Base-by-base conservation (phyloP, 768 basidiomycete species). In the Polyporus arcularius region DNA sequence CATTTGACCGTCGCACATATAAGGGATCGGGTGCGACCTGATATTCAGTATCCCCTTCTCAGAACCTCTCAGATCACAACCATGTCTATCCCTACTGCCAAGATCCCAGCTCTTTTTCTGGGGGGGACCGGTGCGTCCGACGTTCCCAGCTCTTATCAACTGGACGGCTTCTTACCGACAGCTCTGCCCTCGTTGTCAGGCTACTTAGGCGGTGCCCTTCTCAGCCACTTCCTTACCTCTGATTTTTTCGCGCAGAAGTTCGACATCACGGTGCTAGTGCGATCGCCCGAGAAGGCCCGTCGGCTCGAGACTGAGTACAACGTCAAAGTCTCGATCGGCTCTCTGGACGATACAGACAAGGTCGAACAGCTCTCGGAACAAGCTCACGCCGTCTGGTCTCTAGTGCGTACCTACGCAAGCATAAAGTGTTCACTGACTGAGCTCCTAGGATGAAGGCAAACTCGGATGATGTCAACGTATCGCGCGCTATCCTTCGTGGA, bases 401-500 rank as follows among this genome's bases (percentile, higher is more conserved):
- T 86, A 0, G 88, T 86, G 66, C 70, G 21, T 11, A 7, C 9
- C 5, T 10, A 2, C 28, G 18, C 16, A 15, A n/a, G 16, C 42
- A 32, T 5, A 16, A 18, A 8, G 14, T 16, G 6, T 43, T 7
- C 4, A n/a, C 26, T n/a, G 26, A 6, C 40, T 26, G 1, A 16
- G 18, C 26, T 30, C 48, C 42, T 26, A 2, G 21, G 21, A n/a
- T 21, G 9, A 16, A 80, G 82, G 78, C 79, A 1, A 74, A 81
- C 64, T 53, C 76, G 4, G 85, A 89, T 62, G 70, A 86, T 51
- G 52, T 80, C 0, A 67, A 67, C 3, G 80, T 80, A 0, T 75
- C 75, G 0, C 63, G 76, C 35, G 81, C 83, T 0, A 80, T 82
- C 15, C 68, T 89, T 57, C 73, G 67, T 10, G 87, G 88, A 1